A percentile compares a stretch with the other conserved stretches of the same genome.
phyloP scores from a whole-genome alignment of 768 basidiomycete species.

The Daedaleopsis sinensis region DNA sequence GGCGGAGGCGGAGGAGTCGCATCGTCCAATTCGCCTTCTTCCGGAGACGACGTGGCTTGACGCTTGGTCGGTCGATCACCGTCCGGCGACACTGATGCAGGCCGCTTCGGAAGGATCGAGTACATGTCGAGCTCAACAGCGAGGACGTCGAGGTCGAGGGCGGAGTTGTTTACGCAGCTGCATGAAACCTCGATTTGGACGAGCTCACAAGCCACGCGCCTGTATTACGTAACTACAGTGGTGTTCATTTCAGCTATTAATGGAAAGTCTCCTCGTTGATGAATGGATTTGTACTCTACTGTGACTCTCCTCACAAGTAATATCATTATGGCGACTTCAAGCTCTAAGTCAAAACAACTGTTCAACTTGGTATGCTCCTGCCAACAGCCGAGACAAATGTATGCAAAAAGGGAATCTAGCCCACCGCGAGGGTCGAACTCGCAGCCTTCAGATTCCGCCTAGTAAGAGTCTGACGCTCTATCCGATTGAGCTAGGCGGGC shows the following conservation, averaged over 20 bases:
- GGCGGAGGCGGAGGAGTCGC: constrained; percentile 30
- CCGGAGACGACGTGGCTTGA: constrained; percentile 61
- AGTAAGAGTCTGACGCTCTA: constrained; percentile 60
- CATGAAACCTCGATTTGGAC: background rate
- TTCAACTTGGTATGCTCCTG: no score
- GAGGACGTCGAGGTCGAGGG: background rate
- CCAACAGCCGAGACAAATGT: no score
- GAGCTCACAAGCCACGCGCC: background rate
- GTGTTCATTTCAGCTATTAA: background rate
- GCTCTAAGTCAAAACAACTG: no score
- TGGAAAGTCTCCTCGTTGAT: no score
- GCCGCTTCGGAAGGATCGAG: constrained; percentile 50
- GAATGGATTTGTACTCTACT: no score
- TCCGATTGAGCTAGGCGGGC: constrained; percentile 23
- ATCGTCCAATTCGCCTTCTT: constrained; percentile 85
- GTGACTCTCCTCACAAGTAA: no score
- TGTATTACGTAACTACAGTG: background rate
- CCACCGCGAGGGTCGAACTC: constrained; percentile 68
- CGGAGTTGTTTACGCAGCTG: background rate
- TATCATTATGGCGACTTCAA: no score
- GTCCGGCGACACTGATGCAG: constrained; percentile 55
- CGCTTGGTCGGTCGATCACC: constrained; percentile 58
- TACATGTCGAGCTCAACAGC: constrained; percentile 11
- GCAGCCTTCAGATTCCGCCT: constrained; percentile 56
- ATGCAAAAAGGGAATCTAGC: no score